Base-by-base conservation (phyloP, 805 yeast genomes). In the Limtongozyma cylindracea region DNA sequence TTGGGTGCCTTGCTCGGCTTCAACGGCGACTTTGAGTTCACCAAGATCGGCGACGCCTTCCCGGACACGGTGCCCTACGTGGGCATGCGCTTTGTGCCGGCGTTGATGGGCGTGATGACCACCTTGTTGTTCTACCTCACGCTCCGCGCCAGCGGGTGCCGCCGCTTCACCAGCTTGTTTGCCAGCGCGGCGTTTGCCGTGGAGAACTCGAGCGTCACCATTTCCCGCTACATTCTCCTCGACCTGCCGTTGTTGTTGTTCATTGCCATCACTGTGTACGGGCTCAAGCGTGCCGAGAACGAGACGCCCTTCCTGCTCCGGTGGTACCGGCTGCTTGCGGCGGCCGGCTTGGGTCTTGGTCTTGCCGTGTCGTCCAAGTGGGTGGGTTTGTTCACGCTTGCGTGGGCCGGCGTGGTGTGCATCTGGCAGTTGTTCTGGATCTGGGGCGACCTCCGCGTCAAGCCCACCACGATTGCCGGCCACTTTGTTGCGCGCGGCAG, bases 341-440 rank as follows among this genome's bases (percentile, higher is more conserved):
- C 67, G n/a, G 55, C 76, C 19, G 74, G 73, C 31, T 39, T 68
- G 23, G 64, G 66, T n/a, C 45, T 73, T 26, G 91, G 88, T 23
- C 49, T 72, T 26, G 72, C 88, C 4, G 45, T 66, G 11, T 60
- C 73, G 12, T 63, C 82, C 16, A 74, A 74, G 43, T 73, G 88
- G 88, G 88, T 73, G 20, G 91, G 91, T 29, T 45, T 73, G 18
- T 73, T 73, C 47, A 74, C 91, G 11, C 39, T 74, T 25, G 71
- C 71, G 3, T 74, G 84, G 84, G 57, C 66, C 27, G 91, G 88
- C 23, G 23, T 55, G 3, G 40, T 58, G 26, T 69, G 72, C 35
- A 39, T 58, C 10, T 49, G 57, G 39, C 71, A 67, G 34, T 34
- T 74, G 29, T 71, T 82, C 82, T 57, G 71, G 31, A 39, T 63